Percentiles rank a stretch among this genome's conserved stretches.
phyloP scores from a whole-genome alignment of 225 moss, liverwort and hornwort genomes.

The Rhytidiadelphus loreus region DNA sequence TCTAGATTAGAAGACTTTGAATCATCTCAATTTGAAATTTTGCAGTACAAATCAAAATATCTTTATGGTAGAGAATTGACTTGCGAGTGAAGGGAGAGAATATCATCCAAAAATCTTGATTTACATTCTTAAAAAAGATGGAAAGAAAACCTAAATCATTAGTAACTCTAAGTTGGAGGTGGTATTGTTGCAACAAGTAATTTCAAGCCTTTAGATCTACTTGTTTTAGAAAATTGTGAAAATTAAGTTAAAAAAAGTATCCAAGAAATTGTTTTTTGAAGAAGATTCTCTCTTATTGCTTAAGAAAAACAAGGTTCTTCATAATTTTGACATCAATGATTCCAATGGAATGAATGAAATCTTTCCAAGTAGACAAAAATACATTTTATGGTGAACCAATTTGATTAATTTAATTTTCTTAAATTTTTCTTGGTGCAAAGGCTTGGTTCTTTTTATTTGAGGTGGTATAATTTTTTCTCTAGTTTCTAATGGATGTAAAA shows the following conservation, averaged over 20 bases:
- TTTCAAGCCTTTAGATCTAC: neutral
- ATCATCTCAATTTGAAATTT: neutral
- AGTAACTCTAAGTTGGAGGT: neutral
- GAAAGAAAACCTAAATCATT: too few species aligned
- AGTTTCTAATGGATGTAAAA: neutral
- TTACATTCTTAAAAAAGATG: neutral
- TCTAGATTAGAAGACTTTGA: neutral
- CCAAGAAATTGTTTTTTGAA: neutral
- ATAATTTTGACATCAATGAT: neutral
- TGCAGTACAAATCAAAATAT: neutral
- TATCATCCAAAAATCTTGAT: rapidly evolving
- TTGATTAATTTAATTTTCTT: too few species aligned
- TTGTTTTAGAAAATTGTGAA: neutral
- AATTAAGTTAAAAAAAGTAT: neutral
- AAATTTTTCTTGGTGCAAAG: rapidly evolving
- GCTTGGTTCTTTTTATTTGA: neutral
- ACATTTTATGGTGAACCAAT: too few species aligned
- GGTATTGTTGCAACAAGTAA: neutral
- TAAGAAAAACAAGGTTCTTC: neutral
- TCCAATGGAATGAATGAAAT: neutral
- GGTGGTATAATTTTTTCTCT: neutral
- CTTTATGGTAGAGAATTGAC: neutral
- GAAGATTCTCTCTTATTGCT: neutral
- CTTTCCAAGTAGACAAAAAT: neutral
- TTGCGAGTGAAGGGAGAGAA: neutral